Percentiles rank a stretch among this genome's conserved stretches.
Conservation (phyloP, 2,329 filamentous ascomycete species). For the Xylaria sp. region DNA sequence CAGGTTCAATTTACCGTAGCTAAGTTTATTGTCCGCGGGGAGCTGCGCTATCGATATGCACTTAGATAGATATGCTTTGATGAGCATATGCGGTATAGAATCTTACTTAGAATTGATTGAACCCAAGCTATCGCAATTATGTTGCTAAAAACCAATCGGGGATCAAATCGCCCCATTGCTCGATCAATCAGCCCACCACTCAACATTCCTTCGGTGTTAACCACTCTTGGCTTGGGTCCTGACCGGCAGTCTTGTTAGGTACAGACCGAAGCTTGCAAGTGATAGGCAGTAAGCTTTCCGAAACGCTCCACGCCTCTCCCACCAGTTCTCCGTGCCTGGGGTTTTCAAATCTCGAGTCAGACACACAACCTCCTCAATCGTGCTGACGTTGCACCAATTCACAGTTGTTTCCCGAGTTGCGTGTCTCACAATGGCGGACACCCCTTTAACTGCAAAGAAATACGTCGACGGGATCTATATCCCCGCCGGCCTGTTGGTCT, state of each 20-base stretch:
- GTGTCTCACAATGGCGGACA: constrained; percentile 52
- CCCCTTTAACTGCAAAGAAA: constrained; percentile 64
- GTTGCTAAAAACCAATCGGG: neutral
- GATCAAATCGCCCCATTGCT: constrained; percentile 12
- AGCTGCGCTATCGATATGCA: constrained; percentile 29
- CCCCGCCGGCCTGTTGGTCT: constrained; percentile 80
- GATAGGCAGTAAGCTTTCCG: constrained; percentile 23
- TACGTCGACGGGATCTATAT: constrained; percentile 86
- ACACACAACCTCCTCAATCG: neutral
- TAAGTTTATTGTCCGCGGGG: neutral
- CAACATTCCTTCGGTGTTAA: constrained; percentile 7
- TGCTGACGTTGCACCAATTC: constrained; percentile 18
- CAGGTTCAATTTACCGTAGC: neutral
- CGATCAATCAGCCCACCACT: constrained; percentile 29
- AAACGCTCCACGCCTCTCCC: constrained; percentile 16
- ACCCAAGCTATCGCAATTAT: neutral
- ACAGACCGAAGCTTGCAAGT: constrained; percentile 21
- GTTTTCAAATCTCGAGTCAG: constrained; percentile 16
- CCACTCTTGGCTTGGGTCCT: constrained; percentile 19
- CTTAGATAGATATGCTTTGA: neutral
- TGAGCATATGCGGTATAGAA: neutral
- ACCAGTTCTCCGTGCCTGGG: constrained; percentile 4
- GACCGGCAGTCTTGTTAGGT: constrained; percentile 30
- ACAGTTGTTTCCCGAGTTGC: constrained; percentile 3
- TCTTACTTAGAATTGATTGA: neutral